Evolutionary conservation across 805 yeast species (phyloP).

Genomic region (Suhomyces xylopsoci): DNA sequence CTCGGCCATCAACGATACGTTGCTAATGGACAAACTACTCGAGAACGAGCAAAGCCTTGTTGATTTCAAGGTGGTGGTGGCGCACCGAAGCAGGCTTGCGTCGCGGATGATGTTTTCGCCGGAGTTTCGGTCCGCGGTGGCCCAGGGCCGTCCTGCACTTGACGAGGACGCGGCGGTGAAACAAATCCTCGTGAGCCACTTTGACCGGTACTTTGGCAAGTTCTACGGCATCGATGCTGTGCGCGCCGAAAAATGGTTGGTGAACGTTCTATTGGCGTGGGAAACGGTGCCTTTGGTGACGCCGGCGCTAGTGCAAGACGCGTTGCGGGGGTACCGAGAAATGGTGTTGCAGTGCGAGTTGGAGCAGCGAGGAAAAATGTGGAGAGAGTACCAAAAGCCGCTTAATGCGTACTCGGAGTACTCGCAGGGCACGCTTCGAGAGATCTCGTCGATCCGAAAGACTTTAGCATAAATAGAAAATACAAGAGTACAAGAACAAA

Average conservation of each 20-base stretch:
- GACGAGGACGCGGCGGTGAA: constrained; percentile 7
- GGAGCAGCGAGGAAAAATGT: not conserved
- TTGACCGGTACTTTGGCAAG: constrained; percentile 14
- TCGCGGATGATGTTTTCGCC: constrained; percentile 5
- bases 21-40: constrained; percentile 6
- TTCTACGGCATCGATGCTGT: constrained; percentile 8
- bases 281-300: constrained; percentile 5
- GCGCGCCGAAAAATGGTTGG: constrained; percentile 13
- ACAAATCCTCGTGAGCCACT: constrained; percentile 7
- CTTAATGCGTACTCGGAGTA: not conserved
- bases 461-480: not conserved
- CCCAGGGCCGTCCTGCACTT: not conserved
- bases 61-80: constrained; percentile 11
- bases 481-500: no score
- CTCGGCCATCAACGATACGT: constrained; percentile 5
- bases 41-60: constrained; percentile 6
- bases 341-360: constrained; percentile 3
- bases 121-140: constrained; percentile 7
- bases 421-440: not conserved
- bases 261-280: constrained; percentile 9
- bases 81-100: constrained; percentile 10
- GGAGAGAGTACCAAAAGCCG: no score
- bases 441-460: not conserved
- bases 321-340: constrained; percentile 6
- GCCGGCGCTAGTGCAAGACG: constrained; percentile 6